Percentiles rank a stretch among this genome's conserved stretches.
Evolutionary conservation across 108 stramenopile species (phyloP).

Genomic region (Phaeodactylum tricornutum): DNA sequence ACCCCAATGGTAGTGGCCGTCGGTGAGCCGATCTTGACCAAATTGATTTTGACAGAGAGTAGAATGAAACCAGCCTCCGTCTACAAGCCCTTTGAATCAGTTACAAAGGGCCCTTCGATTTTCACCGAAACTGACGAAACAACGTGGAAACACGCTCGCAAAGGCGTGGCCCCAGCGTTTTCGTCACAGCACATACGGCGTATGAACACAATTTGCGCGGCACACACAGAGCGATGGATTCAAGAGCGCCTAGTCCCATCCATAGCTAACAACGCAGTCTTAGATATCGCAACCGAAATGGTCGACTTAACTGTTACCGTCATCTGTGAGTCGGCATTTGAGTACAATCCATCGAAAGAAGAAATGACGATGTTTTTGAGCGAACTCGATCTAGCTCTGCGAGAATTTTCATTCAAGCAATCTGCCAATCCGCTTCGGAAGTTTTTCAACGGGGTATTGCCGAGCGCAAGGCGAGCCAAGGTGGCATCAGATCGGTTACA

Average conservation of each 20-base stretch:
- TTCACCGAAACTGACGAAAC: slow-evolving; percentile 5
- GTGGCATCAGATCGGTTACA: neutral
- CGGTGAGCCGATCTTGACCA: slow-evolving; percentile 6
- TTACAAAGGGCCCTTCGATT: slow-evolving; percentile 3
- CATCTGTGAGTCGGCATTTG: slow-evolving; percentile 17
- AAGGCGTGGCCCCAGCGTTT: slow-evolving; percentile 10
- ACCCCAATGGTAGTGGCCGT: slow-evolving; percentile 23
- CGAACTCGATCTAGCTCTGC: slow-evolving; percentile 6
- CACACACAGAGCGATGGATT: slow-evolving; percentile 9
- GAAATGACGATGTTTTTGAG: slow-evolving; percentile 8
- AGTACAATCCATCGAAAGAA: slow-evolving; percentile 5
- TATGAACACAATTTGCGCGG: slow-evolving; percentile 5
- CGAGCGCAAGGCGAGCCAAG: neutral
- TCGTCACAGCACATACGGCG: slow-evolving; percentile 6
- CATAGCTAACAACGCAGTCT: neutral
- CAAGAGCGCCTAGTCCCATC: neutral
- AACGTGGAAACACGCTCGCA: slow-evolving; percentile 11
- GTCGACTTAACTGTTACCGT: slow-evolving; percentile 3
- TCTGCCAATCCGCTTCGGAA: slow-evolving; percentile 14
- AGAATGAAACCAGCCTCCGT: neutral
- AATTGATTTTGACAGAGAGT: slow-evolving; percentile 10
- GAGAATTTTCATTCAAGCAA: slow-evolving; percentile 14
- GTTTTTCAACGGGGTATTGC: neutral
- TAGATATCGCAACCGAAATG: slow-evolving; percentile 16
- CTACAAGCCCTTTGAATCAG: slow-evolving; percentile 1